A percentile compares a stretch with the other conserved stretches of the same genome.
Evolutionary conservation across 148 eudicot species (phyloP).

Genomic region (Silene uniflora): DNA sequence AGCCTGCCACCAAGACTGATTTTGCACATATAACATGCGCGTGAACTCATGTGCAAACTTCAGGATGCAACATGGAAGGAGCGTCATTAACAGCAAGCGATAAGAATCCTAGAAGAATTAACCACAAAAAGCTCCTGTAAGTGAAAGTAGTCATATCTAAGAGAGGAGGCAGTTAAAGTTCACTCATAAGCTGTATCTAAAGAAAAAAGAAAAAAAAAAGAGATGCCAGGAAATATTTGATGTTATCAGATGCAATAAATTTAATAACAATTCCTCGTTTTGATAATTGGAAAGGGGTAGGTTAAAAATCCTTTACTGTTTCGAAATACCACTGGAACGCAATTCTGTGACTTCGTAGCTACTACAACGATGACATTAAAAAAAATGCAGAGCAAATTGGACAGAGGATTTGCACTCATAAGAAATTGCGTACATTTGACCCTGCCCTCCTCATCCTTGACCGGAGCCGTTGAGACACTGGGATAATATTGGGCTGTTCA

Average conservation of each 20-base stretch:
- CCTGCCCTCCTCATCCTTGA: no score
- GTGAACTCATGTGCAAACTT: constrained; percentile 65
- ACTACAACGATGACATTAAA: background rate
- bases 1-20: constrained; percentile 65
- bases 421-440: no score
- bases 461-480: no score
- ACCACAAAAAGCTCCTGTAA: constrained; percentile 14
- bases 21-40: constrained; percentile 40
- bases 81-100: constrained; percentile 44
- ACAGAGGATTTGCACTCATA: no score
- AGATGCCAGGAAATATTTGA: background rate
- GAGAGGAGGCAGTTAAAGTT: background rate
- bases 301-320: background rate
- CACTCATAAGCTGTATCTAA: background rate
- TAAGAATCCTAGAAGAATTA: constrained; percentile 41
- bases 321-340: background rate
- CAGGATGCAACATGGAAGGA: constrained; percentile 57
- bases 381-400: background rate
- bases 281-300: background rate
- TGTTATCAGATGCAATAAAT: background rate
- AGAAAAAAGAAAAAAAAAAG: background rate
- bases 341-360: background rate
- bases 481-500: background rate
- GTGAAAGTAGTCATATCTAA: constrained; percentile 8
- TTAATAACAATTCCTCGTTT: background rate